Evolutionary conservation across 345 rosid species (phyloP), one percentile per base, ranked within the genome.

Genomic region (Citrus medica): DNA sequence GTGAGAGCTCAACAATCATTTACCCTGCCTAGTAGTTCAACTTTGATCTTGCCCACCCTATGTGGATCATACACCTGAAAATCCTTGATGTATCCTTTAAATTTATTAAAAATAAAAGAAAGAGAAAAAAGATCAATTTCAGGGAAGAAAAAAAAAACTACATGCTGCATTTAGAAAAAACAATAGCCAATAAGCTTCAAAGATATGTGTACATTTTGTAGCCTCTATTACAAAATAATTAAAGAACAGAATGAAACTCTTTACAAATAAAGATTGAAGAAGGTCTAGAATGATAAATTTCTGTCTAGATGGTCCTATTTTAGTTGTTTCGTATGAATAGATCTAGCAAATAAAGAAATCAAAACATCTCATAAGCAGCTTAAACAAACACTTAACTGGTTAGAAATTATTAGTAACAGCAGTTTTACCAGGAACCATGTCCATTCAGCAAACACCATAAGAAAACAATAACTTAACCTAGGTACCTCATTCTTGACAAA

Each of bases 21-120:
- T 48, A 96, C 85, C 84, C 97, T 90, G 32, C 99, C 99, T 74
- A 91, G 97, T 9, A 94, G 86, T 82, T 92, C 93, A 80, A 92
- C 97, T 27, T 87, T 88, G 81, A 96, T 90, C 85, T 82, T 91
- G 22, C 99, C 97, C 80, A 91, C 97, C 81, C 99, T 85, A 17
- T 89, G 98, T 48, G 92, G 97, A 86, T 96, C 97, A 78, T 82
- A 42, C 74, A 91, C 94, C 60, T 91, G 87, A 82, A 86, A 92
- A 60, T 84, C 81, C 89, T 88, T 92, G 70, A 94, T 89, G 65
- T 90, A 96, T 42, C 98, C 98, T 93, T 67, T 7, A 59, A 66
- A 70, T 74, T 33, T 33, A 5, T 33, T 33, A 33, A 33, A 33
- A 33, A 33, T 22, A 62, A 55, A 42, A 55, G 53, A 10, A 28